Evolutionary conservation across 352 stramenopile genomes (phyloP).

Genomic region (Pythium periplocum): DNA sequence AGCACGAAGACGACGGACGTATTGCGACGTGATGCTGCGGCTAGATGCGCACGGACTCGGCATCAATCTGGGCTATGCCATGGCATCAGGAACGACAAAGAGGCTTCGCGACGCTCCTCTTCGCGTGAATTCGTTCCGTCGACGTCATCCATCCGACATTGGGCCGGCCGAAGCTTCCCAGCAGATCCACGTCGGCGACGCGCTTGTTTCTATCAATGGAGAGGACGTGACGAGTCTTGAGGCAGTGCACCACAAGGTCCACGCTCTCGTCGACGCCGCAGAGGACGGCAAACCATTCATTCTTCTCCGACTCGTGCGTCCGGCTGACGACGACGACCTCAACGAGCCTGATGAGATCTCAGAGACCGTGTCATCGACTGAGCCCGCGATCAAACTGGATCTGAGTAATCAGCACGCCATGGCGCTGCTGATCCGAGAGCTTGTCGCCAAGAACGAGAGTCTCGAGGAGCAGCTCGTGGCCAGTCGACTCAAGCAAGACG

Average conservation of each 20-base stretch:
- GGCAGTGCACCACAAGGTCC: conserved; percentile 14
- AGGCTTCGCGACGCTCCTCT: too few species aligned
- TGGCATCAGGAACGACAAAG: too few species aligned
- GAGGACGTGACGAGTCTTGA: conserved; percentile 25
- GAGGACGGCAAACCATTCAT: conserved; percentile 10
- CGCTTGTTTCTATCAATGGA: conserved; percentile 38
- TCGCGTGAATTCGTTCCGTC: conserved; percentile 43
- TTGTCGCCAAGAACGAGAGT: conserved; percentile 34
- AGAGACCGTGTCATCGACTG: background rate
- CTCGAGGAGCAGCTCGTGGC: conserved; percentile 46
- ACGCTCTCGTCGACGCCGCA: conserved; percentile 6
- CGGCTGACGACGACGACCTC: background rate
- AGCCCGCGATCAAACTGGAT: too few species aligned
- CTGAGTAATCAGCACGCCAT: conserved; percentile 10
- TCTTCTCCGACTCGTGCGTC: conserved; percentile 36
- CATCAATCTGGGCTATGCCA: conserved; percentile 22
- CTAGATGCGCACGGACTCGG: conserved; percentile 38
- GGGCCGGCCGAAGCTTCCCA: conserved; percentile 42
- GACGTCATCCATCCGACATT: conserved; percentile 25
- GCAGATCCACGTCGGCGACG: conserved; percentile 38
- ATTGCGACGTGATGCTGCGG: conserved; percentile 43
- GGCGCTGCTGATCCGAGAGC: conserved; percentile 28
- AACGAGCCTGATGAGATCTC: background rate
- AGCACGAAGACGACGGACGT: conserved; percentile 6
- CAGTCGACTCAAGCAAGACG: conserved; percentile 44